Percentiles rank a stretch among this genome's conserved stretches.
Conservation (phyloP, 1,284 basidiomycete genomes). For the Apiotrichum siamense region DNA sequence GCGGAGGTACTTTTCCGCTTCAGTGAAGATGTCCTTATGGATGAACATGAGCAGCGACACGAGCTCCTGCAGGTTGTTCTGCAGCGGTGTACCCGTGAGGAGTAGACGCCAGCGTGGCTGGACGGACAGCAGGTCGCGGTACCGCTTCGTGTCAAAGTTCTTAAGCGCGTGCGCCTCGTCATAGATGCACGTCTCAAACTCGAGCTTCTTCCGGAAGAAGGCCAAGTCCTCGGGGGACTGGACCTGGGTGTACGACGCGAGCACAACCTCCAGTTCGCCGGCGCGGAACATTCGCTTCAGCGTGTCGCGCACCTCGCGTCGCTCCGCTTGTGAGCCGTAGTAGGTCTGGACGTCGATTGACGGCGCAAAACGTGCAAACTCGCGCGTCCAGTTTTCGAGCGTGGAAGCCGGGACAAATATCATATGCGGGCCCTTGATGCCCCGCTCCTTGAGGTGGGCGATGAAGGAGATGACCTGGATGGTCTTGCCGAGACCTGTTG, state of each 20-base stretch:
- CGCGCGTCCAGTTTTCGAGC: constrained; percentile 96
- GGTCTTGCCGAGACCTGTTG: constrained; percentile 83
- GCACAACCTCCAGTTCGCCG: constrained; percentile 80
- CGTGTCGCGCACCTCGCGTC: constrained; percentile 67
- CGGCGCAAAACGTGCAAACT: constrained; percentile 87
- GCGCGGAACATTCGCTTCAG: constrained; percentile 54
- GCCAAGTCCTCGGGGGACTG: constrained; percentile 78
- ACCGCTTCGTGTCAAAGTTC: constrained; percentile 93
- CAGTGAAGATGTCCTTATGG: constrained; percentile 79
- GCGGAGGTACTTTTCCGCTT: constrained; percentile 66
- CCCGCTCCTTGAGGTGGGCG: constrained; percentile 74
- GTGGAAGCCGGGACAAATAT: constrained; percentile 95
- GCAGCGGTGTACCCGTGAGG: constrained; percentile 91
- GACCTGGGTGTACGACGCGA: constrained; percentile 95
- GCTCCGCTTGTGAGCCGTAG: constrained; percentile 86
- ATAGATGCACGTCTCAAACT: constrained; percentile 92
- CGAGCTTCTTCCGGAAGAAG: constrained; percentile 76
- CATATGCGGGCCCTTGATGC: constrained; percentile 77
- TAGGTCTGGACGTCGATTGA: constrained; percentile 80
- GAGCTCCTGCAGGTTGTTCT: constrained; percentile 72
- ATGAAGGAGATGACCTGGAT: constrained; percentile 90
- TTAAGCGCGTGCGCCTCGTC: constrained; percentile 96
- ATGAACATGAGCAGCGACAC: constrained; percentile 99
- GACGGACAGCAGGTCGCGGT: constrained; percentile 79
- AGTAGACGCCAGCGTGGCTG: constrained; percentile 83